Conservation (phyloP, 768 basidiomycete genomes). For the Kwoniella bestiolae region DNA sequence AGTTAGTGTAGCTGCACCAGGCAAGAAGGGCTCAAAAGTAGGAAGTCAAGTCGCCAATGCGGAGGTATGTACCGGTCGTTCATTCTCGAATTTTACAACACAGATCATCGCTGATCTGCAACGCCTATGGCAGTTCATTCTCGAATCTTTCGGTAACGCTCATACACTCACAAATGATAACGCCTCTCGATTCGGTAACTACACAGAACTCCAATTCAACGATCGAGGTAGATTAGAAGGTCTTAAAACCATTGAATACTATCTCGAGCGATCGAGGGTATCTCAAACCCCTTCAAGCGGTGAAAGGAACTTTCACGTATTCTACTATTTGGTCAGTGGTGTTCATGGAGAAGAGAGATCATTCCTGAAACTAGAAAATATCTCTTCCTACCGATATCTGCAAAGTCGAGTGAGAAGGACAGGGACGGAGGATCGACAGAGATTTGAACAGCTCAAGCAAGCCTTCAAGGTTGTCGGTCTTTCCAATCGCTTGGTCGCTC, state of each 20-base stretch:
- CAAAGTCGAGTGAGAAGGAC: slow-evolving; percentile 66
- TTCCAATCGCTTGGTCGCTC: slow-evolving; percentile 90
- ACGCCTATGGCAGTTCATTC: slow-evolving; percentile 66
- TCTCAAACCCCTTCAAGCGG: slow-evolving; percentile 72
- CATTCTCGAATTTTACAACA: not conserved
- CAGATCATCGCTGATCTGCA: not conserved
- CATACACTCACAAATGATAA: slow-evolving; percentile 80
- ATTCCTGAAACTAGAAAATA: slow-evolving; percentile 81
- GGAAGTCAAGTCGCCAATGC: slow-evolving; percentile 83
- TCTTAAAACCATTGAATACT: slow-evolving; percentile 94
- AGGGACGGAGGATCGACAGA: slow-evolving; percentile 75
- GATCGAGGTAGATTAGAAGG: slow-evolving; percentile 87
- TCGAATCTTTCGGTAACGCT: slow-evolving; percentile 92
- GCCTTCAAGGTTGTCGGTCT: slow-evolving; percentile 92
- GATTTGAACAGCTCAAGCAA: slow-evolving; percentile 91
- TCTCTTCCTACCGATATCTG: slow-evolving; percentile 82
- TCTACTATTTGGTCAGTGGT: slow-evolving; percentile 94
- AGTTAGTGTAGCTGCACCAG: slow-evolving; percentile 80
- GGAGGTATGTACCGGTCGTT: slow-evolving; percentile 61
- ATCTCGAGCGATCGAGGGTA: slow-evolving; percentile 89
- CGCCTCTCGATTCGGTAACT: slow-evolving; percentile 95
- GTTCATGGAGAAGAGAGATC: slow-evolving; percentile 84
- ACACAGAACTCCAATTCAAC: slow-evolving; percentile 95
- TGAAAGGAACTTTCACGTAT: slow-evolving; percentile 96
- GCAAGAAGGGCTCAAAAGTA: slow-evolving; percentile 93